These are phyloP conservation scores for Casuarina glauca DNA, from an alignment of 306 rosid species.

Conservation along the genomic window DNA sequence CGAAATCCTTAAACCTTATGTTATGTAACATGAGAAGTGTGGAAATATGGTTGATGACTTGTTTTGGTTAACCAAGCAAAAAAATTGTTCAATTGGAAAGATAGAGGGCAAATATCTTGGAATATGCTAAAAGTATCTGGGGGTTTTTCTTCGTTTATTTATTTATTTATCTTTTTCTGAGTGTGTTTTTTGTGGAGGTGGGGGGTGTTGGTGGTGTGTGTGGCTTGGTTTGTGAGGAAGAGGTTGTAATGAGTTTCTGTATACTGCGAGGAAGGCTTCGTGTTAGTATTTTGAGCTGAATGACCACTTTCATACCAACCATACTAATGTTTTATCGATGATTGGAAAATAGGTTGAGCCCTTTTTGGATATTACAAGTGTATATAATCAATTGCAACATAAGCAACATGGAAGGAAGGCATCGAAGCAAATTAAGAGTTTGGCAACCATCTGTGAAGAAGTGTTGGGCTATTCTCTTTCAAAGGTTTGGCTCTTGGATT, in stretches of 20 bases:
- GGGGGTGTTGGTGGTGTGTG: no score
- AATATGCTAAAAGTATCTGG: background rate
- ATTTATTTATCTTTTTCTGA: no score
- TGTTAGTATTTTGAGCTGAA: background rate
- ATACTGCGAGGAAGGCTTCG: background rate
- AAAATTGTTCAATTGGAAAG: background rate
- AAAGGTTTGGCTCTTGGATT: conserved; percentile 59
- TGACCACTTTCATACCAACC: background rate
- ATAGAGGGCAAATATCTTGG: background rate
- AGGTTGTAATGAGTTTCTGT: background rate
- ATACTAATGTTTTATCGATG: conserved; percentile 17
- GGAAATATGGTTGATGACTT: background rate
- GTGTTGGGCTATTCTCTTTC: conserved; percentile 69
- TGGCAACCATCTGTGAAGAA: conserved; percentile 74
- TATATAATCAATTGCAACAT: conserved; percentile 62
- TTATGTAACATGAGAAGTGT: background rate
- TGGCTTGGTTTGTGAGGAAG: no score
- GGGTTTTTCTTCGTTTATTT: no score
- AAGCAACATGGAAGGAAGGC: conserved; percentile 61
- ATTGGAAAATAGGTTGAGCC: conserved; percentile 69
- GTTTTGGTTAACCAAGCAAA: background rate
- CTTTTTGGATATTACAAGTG: conserved; percentile 66
- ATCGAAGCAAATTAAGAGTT: conserved; percentile 66
- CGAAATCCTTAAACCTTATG: background rate
- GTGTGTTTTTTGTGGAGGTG: no score